Evolutionary conservation across 1,139 yeast species (phyloP).

Genomic region (Pichia sp.): DNA sequence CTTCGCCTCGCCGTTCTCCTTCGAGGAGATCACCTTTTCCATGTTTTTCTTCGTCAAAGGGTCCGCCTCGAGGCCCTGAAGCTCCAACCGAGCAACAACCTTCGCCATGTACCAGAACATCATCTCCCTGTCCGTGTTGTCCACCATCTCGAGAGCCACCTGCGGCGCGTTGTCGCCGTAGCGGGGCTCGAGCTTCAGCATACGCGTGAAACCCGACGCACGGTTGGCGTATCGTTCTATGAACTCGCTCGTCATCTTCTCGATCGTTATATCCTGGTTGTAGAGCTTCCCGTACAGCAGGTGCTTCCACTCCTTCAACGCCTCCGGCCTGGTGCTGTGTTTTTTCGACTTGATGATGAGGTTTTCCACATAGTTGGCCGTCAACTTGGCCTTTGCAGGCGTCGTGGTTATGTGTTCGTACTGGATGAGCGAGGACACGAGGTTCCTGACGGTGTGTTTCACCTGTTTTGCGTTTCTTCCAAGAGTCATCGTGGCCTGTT

Average conservation of each 20-base stretch:
- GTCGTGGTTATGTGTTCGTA: constrained; percentile 69
- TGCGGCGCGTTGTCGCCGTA: constrained; percentile 89
- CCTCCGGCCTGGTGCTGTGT: constrained; percentile 28
- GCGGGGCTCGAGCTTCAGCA: constrained; percentile 79
- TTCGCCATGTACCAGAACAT: constrained; percentile 76
- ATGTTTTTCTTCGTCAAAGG: constrained; percentile 56
- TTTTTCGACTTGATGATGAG: constrained; percentile 47
- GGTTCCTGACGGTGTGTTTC: constrained; percentile 54
- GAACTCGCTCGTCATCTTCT: constrained; percentile 64
- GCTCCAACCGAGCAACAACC: constrained; percentile 71
- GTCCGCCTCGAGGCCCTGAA: constrained; percentile 61
- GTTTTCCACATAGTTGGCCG: constrained; percentile 53
- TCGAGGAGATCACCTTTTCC: constrained; percentile 41
- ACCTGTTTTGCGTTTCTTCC: constrained; percentile 36
- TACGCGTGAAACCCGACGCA: constrained; percentile 81
- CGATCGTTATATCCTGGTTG: constrained; percentile 43
- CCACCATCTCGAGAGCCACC: constrained; percentile 84
- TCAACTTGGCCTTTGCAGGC: constrained; percentile 65
- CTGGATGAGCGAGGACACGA: constrained; percentile 62
- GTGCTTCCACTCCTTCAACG: constrained; percentile 30
- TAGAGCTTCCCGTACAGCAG: constrained; percentile 33
- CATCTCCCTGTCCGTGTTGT: constrained; percentile 65
- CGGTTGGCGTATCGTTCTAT: constrained; percentile 60
- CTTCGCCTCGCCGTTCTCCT: constrained; percentile 47
- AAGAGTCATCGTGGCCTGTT: constrained; percentile 23